Conservation (phyloP, 176 grass and related monocot species). For the Ampelocalamus luodianensis region DNA sequence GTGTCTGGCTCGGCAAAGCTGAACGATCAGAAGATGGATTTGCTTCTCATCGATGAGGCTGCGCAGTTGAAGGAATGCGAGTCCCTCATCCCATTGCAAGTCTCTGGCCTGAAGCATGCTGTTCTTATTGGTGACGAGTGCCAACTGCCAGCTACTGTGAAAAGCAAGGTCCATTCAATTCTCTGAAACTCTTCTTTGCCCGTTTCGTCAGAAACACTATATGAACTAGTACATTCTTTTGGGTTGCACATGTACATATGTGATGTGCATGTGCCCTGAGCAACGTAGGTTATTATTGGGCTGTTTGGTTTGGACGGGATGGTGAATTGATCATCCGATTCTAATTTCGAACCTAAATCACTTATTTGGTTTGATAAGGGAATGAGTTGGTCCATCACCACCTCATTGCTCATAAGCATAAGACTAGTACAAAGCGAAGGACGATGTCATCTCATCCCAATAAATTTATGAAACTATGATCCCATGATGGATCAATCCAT, state of each 20-base stretch:
- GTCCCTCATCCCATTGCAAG: constrained; percentile 63
- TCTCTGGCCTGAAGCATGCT: constrained; percentile 48
- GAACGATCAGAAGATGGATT: constrained; percentile 28
- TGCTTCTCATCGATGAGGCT: constrained; percentile 80
- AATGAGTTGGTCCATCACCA: no score
- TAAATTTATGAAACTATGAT: no score
- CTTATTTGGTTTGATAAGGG: no score
- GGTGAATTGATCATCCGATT: no score
- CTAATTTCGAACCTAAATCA: no score
- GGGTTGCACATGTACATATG: neutral
- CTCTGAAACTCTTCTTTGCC: neutral
- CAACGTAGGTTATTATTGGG: no score
- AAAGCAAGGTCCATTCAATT: constrained; percentile 62
- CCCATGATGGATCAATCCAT: no score
- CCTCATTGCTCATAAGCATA: no score
- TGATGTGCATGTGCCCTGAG: neutral
- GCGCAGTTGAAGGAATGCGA: constrained; percentile 79
- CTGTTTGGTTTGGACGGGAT: no score
- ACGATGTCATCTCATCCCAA: no score
- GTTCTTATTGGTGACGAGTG: constrained; percentile 74
- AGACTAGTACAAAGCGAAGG: no score
- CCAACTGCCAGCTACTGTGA: constrained; percentile 69
- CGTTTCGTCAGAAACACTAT: neutral
- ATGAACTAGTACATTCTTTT: neutral
- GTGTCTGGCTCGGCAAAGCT: constrained; percentile 62